phyloP scores from a whole-genome alignment of 441 rosid genomes.

The Populus tomentosa region DNA sequence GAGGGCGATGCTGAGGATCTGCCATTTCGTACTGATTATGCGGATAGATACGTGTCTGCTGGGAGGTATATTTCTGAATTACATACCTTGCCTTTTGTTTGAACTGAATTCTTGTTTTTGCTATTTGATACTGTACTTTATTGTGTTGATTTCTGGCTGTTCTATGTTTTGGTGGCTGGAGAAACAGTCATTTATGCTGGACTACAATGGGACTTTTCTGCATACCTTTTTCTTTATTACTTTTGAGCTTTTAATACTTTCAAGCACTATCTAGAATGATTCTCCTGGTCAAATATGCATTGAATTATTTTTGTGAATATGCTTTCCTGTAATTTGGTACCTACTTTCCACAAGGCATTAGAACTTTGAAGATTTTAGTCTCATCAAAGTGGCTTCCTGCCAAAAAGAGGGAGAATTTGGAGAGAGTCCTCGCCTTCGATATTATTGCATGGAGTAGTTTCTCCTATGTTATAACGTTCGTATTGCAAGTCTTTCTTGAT shows the following conservation, averaged over 20 bases:
- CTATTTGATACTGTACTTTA: background rate
- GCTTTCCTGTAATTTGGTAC: background rate
- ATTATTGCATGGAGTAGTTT: background rate
- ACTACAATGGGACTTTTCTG: background rate
- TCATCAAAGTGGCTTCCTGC: background rate
- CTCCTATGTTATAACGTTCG: background rate
- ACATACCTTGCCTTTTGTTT: background rate
- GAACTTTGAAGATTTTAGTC: background rate
- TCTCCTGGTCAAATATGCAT: background rate
- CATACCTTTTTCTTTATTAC: background rate
- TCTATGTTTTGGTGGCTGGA: background rate
- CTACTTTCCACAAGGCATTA: background rate
- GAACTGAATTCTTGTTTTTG: background rate
- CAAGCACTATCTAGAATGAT: background rate
- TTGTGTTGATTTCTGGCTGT: background rate
- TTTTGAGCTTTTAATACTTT: background rate
- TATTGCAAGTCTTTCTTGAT: background rate
- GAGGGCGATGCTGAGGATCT: constrained; percentile 61
- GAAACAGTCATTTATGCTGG: background rate
- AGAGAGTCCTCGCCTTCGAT: background rate
- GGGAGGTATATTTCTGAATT: constrained; percentile 34
- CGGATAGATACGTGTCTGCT: constrained; percentile 50
- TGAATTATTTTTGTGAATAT: background rate
- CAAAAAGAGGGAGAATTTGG: background rate
- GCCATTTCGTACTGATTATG: constrained; percentile 42